Base-by-base conservation (phyloP, 495 filamentous ascomycete species). In the Staphylotrichum tortipilum region DNA sequence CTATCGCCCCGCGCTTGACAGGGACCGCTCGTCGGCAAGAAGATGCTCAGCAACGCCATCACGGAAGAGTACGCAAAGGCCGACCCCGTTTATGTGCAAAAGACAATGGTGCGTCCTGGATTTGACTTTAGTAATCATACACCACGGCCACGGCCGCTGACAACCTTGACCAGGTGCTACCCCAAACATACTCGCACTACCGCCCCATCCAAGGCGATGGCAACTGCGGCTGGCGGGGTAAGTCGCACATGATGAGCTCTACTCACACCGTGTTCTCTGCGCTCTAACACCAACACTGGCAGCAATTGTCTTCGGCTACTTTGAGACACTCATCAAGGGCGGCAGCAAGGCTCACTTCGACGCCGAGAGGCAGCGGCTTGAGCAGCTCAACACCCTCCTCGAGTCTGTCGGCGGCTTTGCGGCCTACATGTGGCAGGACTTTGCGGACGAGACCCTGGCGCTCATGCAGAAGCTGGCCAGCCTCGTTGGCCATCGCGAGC, bases 151-250 rank as follows among this genome's bases (percentile, higher is more conserved):
- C n/a, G n/a, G 8, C 17, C 5, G 39, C n/a, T 22, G 18, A n/a
- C 17, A 19, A 4, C 18, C 3, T 24, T 15, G 10, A 17, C 43
- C 58, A 96, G 90, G 78, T 82, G 24, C 75, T 98, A 41, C 84
- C 86, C 1, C 72, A 83, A 47, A 90, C 85, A 53, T 95, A 94
- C 63, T 86, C 88, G 14, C 82, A 89, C 58, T 92, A 87, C 58
- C 86, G 92, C 35, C 84, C 83, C 4, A 82, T 95, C 68, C 83
- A 82, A 63, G 90, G 92, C 18, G 92, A 98, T 70, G 92, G 92
- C 31, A 90, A 94, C 61, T 98, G 92, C 71, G 92, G 92, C 55
- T 98, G 92, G 91, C 78, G 92, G 83, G 92, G 91, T 95, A 78
- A 64, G 66, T 70, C n/a, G 3, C 21, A 31, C n/a, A n/a, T n/a